Percentiles rank a stretch among this genome's conserved stretches.
Evolutionary conservation across 2,329 filamentous ascomycete genomes (phyloP).

Genomic region (Penicillium decumbens): DNA sequence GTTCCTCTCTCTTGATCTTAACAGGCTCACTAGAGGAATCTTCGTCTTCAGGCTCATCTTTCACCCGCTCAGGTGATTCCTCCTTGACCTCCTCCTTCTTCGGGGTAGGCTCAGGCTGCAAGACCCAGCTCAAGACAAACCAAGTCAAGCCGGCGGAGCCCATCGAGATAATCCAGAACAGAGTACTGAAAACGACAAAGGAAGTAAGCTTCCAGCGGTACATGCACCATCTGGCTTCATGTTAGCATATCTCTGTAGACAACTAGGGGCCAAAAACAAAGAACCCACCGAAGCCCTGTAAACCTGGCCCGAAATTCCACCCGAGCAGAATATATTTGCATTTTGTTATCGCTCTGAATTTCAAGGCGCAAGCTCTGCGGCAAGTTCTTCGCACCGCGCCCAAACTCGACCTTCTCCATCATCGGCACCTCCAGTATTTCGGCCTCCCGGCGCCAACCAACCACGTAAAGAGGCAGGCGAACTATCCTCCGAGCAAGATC

Average conservation of each 20-base stretch:
- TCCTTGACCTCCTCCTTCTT: slow-evolving; percentile 25
- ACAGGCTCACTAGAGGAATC: slow-evolving; percentile 18
- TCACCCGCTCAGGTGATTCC: slow-evolving; percentile 20
- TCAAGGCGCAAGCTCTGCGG: slow-evolving; percentile 59
- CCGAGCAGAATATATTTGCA: slow-evolving; percentile 71
- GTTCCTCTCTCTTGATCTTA: slow-evolving; percentile 31
- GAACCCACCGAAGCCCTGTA: slow-evolving; percentile 58
- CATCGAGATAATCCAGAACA: slow-evolving; percentile 76
- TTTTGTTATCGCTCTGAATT: slow-evolving; percentile 61
- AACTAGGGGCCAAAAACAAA: background rate
- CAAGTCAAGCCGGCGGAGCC: slow-evolving; percentile 63
- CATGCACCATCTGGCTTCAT: slow-evolving; percentile 65
- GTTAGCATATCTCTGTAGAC: slow-evolving; percentile 16
- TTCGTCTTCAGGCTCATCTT: slow-evolving; percentile 17
- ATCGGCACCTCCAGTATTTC: slow-evolving; percentile 63
- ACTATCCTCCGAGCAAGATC: slow-evolving; percentile 57
- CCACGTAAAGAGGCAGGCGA: slow-evolving; percentile 64
- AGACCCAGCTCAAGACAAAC: slow-evolving; percentile 49
- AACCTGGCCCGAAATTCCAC: slow-evolving; percentile 71
- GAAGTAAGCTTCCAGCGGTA: slow-evolving; percentile 71
- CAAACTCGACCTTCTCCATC: slow-evolving; percentile 68
- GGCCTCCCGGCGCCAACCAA: slow-evolving; percentile 62
- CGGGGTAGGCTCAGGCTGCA: slow-evolving; percentile 24
- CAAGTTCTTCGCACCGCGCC: slow-evolving; percentile 49
- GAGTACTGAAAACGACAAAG: slow-evolving; percentile 61